Conservation (phyloP, 2,329 filamentous ascomycete genomes). For the Trichoderma sp. region DNA sequence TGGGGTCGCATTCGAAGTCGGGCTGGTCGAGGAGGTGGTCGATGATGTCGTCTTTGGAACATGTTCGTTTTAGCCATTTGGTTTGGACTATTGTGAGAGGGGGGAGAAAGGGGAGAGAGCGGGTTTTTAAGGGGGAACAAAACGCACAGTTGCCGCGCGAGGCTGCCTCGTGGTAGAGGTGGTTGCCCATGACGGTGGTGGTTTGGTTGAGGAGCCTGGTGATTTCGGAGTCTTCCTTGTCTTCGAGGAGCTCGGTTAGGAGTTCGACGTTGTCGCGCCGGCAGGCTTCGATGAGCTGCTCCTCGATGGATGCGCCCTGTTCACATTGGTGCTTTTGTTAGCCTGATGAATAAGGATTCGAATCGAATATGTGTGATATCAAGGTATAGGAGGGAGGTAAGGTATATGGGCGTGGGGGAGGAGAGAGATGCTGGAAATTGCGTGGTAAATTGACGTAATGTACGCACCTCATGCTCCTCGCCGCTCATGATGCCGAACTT, state of each 20-base stretch:
- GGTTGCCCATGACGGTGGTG: conserved; percentile 82
- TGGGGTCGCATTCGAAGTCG: conserved; percentile 81
- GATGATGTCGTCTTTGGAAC: conserved; percentile 70
- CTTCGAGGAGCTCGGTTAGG: conserved; percentile 72
- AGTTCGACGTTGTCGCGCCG: conserved; percentile 90
- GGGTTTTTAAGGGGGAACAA: neutral
- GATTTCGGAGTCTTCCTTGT: conserved; percentile 65
- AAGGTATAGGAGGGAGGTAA: too few species aligned
- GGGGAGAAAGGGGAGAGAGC: neutral
- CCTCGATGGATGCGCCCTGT: conserved; percentile 81
- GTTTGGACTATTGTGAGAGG: neutral
- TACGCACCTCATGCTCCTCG: conserved; percentile 34
- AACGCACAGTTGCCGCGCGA: conserved; percentile 81
- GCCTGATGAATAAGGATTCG: too few species aligned
- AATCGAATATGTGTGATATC: too few species aligned
- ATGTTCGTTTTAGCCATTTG: neutral
- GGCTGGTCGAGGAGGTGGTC: conserved; percentile 82
- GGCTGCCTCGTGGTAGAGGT: conserved; percentile 88
- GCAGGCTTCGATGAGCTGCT: conserved; percentile 89
- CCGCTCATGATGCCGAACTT: conserved; percentile 27
- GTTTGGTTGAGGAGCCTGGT: conserved; percentile 83
- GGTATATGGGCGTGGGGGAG: too few species aligned
- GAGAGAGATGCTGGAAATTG: neutral
- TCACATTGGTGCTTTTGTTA: neutral
- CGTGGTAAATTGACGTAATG: neutral